phyloP scores from a whole-genome alignment of 495 filamentous ascomycete genomes.

The Annulohypoxylon nitens region DNA sequence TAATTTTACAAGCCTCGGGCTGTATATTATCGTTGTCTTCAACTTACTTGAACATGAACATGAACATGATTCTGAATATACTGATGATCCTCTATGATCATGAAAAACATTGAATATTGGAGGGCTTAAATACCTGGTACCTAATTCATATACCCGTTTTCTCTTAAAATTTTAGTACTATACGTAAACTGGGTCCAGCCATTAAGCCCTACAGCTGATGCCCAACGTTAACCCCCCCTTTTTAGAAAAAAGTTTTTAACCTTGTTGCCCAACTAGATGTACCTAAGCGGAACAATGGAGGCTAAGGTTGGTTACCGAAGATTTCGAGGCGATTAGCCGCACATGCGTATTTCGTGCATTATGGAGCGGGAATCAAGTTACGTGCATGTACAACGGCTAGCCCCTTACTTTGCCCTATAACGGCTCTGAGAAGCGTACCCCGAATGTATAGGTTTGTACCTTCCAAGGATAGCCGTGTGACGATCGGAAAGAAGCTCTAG shows the following conservation, averaged over 20 bases:
- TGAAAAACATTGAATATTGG: neutral
- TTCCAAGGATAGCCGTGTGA: conserved; percentile 4
- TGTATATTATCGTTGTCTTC: neutral
- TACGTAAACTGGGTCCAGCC: conserved; percentile 11
- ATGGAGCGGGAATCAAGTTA: conserved; percentile 20
- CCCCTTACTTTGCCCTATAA: conserved; percentile 14
- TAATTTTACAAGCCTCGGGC: neutral
- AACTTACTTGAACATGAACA: neutral
- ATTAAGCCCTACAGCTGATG: conserved; percentile 20
- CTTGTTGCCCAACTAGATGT: conserved; percentile 30
- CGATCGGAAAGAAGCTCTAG: conserved; percentile 8
- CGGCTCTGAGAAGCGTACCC: neutral
- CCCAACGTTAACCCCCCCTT: conserved; percentile 23
- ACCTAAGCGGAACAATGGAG: conserved; percentile 13
- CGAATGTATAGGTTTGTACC: conserved; percentile 27
- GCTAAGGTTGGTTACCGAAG: conserved; percentile 34
- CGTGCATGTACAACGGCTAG: conserved; percentile 35
- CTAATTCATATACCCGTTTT: neutral
- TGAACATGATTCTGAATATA: neutral
- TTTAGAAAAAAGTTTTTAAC: conserved; percentile 20
- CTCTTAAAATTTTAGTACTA: neutral
- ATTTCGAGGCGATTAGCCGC: conserved; percentile 29
- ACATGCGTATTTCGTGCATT: conserved; percentile 35
- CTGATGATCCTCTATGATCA: neutral
- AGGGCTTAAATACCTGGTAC: neutral